A percentile compares a stretch with the other conserved stretches of the same genome.
Conservation (phyloP, 2,329 filamentous ascomycete genomes). For the Coniella lustricola region DNA sequence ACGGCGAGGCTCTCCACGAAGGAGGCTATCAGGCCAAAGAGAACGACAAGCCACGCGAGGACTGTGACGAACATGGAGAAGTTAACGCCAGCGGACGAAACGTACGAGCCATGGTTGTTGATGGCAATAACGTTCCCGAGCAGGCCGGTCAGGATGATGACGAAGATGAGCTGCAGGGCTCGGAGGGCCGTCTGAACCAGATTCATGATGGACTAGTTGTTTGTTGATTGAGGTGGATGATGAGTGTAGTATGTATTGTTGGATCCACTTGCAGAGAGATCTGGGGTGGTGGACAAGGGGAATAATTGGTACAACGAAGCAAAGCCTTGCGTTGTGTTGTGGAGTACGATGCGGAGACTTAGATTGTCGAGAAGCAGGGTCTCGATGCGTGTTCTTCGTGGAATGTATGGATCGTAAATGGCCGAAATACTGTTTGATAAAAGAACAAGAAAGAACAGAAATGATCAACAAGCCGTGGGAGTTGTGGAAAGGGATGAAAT, state of each 20-base stretch:
- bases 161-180: constrained; percentile 42
- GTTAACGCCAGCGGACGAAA: constrained; percentile 44
- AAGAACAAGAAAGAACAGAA: too few species aligned
- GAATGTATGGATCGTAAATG: neutral
- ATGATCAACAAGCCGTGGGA: neutral
- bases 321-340: neutral
- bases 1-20: constrained; percentile 47
- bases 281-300: too few species aligned
- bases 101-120: constrained; percentile 38
- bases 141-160: constrained; percentile 47
- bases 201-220: constrained; percentile 25
- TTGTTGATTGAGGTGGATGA: too few species aligned
- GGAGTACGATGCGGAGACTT: neutral
- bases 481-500: neutral
- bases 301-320: neutral
- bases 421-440: neutral
- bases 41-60: constrained; percentile 56
- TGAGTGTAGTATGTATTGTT: too few species aligned
- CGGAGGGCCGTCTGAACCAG: constrained; percentile 42
- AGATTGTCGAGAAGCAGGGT: neutral
- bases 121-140: constrained; percentile 51
- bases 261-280: neutral
- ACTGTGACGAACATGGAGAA: constrained; percentile 64
- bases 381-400: too few species aligned
- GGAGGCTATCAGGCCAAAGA: constrained; percentile 54